Evolutionary conservation across 2,329 filamentous ascomycete species (phyloP).

Genomic region (Alternaria sp.): DNA sequence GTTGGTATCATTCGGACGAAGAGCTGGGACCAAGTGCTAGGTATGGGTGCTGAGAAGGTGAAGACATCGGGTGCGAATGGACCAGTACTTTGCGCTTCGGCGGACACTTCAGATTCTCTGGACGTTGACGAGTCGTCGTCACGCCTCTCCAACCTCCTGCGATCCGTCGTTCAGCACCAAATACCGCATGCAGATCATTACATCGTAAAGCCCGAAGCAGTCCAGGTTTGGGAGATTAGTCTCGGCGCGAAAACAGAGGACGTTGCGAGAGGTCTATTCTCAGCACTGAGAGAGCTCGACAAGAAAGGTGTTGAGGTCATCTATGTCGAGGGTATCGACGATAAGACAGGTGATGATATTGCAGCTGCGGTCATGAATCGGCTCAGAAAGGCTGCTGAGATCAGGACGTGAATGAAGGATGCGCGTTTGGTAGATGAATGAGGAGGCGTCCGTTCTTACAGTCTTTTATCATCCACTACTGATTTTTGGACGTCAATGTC

Average conservation of each 20-base stretch:
- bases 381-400: conserved; percentile 58
- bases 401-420: conserved; percentile 18
- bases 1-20: conserved; percentile 55
- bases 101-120: background rate
- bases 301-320: conserved; percentile 80
- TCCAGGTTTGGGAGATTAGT: conserved; percentile 70
- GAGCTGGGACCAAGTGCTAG: conserved; percentile 37
- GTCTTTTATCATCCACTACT: background rate
- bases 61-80: conserved; percentile 10
- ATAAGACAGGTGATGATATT: conserved; percentile 75
- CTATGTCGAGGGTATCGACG: conserved; percentile 83
- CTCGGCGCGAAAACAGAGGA: conserved; percentile 74
- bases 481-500: background rate
- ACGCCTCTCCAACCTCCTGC: conserved; percentile 44
- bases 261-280: conserved; percentile 88
- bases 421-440: background rate
- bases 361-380: conserved; percentile 72
- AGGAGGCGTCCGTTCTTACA: background rate
- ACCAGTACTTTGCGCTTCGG: conserved; percentile 23
- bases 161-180: conserved; percentile 47
- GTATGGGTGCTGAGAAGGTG: conserved; percentile 17
- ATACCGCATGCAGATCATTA: conserved; percentile 41
- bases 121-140: conserved; percentile 3
- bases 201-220: conserved; percentile 14
- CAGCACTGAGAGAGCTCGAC: conserved; percentile 85